phyloP scores from a whole-genome alignment of 1,284 basidiomycete genomes.

The Sporisorium scitamineum region DNA sequence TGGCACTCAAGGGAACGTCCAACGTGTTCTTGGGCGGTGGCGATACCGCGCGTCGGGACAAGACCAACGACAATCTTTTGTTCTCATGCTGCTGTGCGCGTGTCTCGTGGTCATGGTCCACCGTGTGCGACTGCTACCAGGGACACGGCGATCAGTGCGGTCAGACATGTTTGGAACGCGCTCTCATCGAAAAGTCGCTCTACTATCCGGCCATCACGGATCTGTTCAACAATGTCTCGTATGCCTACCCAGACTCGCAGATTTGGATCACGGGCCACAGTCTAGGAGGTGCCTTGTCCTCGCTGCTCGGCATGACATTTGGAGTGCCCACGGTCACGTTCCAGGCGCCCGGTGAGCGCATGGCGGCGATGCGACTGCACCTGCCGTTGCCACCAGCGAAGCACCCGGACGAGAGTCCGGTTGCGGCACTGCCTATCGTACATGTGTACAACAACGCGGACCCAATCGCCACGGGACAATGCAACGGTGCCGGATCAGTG shows the following conservation, averaged over 20 bases:
- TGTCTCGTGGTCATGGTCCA: constrained; percentile 92
- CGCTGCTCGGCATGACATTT: constrained; percentile 89
- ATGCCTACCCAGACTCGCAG: constrained; percentile 90
- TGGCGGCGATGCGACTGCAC: constrained; percentile 87
- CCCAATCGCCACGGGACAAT: constrained; percentile 73
- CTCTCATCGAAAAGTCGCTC: constrained; percentile 83
- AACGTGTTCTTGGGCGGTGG: constrained; percentile 82
- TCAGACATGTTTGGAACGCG: constrained; percentile 81
- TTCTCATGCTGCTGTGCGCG: constrained; percentile 98
- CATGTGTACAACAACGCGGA: constrained; percentile 86
- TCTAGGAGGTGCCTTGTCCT: constrained; percentile 85
- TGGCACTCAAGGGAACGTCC: constrained; percentile 95
- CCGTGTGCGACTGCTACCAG: constrained; percentile 89
- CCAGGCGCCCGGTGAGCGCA: constrained; percentile 89
- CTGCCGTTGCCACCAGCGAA: constrained; percentile 76
- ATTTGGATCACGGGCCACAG: constrained; percentile 95
- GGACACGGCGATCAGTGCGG: constrained; percentile 75
- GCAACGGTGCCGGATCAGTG: constrained; percentile 58
- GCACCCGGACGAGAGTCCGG: constrained; percentile 52
- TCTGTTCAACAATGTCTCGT: constrained; percentile 75
- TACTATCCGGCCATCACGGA: constrained; percentile 91
- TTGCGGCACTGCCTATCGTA: constrained; percentile 70
- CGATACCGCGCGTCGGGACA: constrained; percentile 89
- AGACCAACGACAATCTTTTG: constrained; percentile 92
- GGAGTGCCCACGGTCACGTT: constrained; percentile 90